A percentile compares a stretch with the other conserved stretches of the same genome.
Conservation (phyloP, 164 flowering plant species). For the Nelumbo lutea region DNA sequence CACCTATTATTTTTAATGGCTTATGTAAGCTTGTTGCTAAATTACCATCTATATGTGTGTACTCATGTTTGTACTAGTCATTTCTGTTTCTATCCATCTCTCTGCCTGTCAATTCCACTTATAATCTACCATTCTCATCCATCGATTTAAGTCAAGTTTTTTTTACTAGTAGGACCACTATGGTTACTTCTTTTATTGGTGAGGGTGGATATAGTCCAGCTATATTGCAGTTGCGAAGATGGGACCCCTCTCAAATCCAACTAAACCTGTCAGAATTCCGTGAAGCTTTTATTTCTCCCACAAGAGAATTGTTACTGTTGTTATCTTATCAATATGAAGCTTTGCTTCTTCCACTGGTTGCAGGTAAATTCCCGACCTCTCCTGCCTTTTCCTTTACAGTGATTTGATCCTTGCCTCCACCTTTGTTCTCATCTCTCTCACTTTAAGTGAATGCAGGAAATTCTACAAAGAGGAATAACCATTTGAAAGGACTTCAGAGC, state of each 20-base stretch:
- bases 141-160: background rate
- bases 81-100: background rate
- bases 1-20: background rate
- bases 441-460: conserved; percentile 23
- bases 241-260: conserved; percentile 49
- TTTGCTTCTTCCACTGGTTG: conserved; percentile 54
- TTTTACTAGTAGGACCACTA: conserved; percentile 17
- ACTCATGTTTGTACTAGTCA: background rate
- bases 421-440: background rate
- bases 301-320: conserved; percentile 63
- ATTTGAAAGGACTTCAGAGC: conserved; percentile 14
- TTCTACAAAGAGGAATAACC: conserved; percentile 10
- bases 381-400: background rate
- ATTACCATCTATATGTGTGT: background rate
- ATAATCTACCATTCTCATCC: background rate
- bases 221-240: conserved; percentile 66
- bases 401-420: background rate
- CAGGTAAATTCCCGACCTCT: conserved; percentile 31
- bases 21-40: background rate
- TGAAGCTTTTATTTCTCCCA: conserved; percentile 85
- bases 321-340: conserved; percentile 71
- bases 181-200: conserved; percentile 30
- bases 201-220: conserved; percentile 40
- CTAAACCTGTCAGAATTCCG: conserved; percentile 57
- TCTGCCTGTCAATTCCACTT: background rate